A percentile compares a stretch with the other conserved stretches of the same genome.
Conservation (phyloP, 306 rosid genomes). For the Leucaena leucocephala region DNA sequence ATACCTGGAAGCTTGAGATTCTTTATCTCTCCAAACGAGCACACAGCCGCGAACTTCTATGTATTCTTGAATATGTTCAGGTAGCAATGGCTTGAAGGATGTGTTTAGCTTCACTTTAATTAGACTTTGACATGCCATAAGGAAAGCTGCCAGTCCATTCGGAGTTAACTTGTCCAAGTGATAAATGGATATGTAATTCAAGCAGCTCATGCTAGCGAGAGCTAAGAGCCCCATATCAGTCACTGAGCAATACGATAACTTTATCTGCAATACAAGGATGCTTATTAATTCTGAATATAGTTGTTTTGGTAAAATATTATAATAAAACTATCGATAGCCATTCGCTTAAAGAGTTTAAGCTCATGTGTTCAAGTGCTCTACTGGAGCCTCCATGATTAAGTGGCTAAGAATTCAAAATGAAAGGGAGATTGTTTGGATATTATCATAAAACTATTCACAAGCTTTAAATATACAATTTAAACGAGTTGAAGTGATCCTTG, state of each 20-base stretch:
- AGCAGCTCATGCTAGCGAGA: constrained; percentile 57
- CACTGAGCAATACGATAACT: constrained; percentile 65
- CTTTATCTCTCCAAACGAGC: constrained; percentile 65
- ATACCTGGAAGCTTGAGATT: constrained; percentile 48
- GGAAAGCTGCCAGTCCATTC: constrained; percentile 60
- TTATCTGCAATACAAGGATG: constrained; percentile 57
- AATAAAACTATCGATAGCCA: not conserved
- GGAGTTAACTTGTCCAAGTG: constrained; percentile 64
- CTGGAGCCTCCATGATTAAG: not conserved
- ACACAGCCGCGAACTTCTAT: constrained; percentile 68
- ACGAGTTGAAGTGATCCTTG: not conserved
- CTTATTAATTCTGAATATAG: constrained; percentile 16
- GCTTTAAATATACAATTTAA: not conserved
- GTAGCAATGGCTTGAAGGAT: constrained; percentile 58
- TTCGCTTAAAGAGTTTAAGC: not conserved
- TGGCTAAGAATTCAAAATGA: not conserved
- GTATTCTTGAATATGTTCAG: constrained; percentile 46
- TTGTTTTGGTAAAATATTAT: not conserved
- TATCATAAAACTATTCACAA: not conserved
- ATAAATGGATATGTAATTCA: constrained; percentile 58
- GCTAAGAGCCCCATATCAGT: constrained; percentile 70
- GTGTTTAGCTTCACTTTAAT: constrained; percentile 67
- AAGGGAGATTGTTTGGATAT: not conserved
- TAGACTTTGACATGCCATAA: constrained; percentile 53
- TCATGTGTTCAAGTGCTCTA: not conserved